Percentiles rank a stretch among this genome's conserved stretches.
Conservation (phyloP, 495 filamentous ascomycete genomes). For the Apodospora peruviana region DNA sequence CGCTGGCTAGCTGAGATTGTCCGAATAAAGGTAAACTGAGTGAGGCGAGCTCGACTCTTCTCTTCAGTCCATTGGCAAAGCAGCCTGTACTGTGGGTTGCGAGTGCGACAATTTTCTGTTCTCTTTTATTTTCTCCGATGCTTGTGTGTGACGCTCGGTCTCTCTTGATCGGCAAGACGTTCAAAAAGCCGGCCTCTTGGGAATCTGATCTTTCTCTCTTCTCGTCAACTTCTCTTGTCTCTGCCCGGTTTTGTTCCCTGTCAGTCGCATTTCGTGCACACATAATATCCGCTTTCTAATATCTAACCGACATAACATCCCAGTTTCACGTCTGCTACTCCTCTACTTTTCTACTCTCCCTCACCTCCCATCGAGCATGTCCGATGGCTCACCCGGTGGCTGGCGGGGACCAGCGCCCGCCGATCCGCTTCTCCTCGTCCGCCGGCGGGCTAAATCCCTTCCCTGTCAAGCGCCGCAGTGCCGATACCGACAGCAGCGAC, state of each 20-base stretch:
- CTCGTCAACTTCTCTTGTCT: neutral
- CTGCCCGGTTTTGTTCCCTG: neutral
- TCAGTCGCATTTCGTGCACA: neutral
- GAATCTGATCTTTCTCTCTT: neutral
- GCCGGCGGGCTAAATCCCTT: constrained; percentile 9
- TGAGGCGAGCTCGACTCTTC: neutral
- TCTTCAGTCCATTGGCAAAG: neutral
- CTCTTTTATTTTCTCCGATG: neutral
- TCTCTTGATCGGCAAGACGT: neutral
- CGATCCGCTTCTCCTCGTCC: constrained; percentile 6
- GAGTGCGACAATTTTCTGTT: neutral
- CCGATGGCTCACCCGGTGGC: constrained; percentile 26
- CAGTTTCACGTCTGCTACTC: neutral
- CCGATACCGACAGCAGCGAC: constrained; percentile 10
- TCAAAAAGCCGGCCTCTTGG: too few relatives aligned
- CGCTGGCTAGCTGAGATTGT: neutral
- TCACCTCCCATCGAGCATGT: constrained; percentile 21
- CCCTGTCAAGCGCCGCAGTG: constrained; percentile 20
- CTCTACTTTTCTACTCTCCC: neutral
- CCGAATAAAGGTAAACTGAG: neutral
- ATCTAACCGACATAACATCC: neutral
- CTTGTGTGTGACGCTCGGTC: neutral
- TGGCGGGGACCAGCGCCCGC: constrained; percentile 27
- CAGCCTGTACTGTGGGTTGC: neutral
- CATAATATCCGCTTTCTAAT: neutral